phyloP scores from a whole-genome alignment of 495 filamentous ascomycete genomes.

The Talaromyces thailandensis region DNA sequence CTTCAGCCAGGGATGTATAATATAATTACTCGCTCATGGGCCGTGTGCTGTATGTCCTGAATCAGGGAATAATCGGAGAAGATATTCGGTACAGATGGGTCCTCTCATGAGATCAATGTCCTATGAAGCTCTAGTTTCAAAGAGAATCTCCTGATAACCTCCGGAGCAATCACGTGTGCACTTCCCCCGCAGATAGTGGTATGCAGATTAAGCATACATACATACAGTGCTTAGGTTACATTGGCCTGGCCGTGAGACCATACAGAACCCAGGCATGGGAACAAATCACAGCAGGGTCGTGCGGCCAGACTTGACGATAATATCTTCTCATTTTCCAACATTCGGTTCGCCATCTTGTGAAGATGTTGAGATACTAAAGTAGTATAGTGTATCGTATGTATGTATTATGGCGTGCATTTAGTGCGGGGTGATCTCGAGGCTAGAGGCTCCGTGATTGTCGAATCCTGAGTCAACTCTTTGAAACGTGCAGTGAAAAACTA shows the following conservation, averaged over 20 bases:
- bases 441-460: background rate
- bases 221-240: background rate
- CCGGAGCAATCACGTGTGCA: background rate
- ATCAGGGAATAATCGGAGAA: background rate
- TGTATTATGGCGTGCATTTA: background rate
- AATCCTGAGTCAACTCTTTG: background rate
- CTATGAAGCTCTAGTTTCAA: background rate
- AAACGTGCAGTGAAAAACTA: background rate
- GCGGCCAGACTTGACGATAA: background rate
- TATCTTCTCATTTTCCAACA: background rate
- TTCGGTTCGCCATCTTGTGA: background rate
- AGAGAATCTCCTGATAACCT: background rate
- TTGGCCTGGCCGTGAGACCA: background rate
- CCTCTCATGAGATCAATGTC: background rate
- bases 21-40: background rate
- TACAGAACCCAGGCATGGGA: background rate
- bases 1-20: background rate
- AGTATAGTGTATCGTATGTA: background rate
- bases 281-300: background rate
- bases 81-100: background rate
- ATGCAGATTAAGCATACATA: background rate
- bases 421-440: background rate
- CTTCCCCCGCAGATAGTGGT: background rate
- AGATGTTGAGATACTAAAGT: background rate
- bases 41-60: background rate